Evolutionary conservation across 176 grass and related monocot genomes (phyloP).

Genomic region (Cocos nucifera): DNA sequence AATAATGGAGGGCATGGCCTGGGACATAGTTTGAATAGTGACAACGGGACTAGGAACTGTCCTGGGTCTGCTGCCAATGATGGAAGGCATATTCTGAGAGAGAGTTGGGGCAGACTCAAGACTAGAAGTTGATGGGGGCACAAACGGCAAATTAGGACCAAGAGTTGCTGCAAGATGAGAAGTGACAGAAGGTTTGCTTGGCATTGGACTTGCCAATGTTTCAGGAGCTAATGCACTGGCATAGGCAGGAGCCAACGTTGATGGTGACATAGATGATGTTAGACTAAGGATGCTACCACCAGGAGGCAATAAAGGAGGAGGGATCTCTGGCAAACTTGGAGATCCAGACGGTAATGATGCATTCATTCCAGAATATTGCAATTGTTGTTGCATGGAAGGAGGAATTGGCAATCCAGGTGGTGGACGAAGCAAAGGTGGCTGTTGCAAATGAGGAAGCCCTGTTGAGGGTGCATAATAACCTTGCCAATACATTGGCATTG

Average conservation of each 20-base stretch:
- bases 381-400: constrained; percentile 32
- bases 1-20: constrained; percentile 25
- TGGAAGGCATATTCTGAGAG: constrained; percentile 21
- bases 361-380: constrained; percentile 52
- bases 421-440: constrained; percentile 42
- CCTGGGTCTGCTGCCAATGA: constrained; percentile 31
- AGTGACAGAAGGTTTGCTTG: constrained; percentile 26
- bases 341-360: constrained; percentile 45
- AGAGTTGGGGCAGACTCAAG: constrained; percentile 20
- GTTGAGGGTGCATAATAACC: constrained; percentile 49
- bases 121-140: constrained; percentile 30
- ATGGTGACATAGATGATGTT: constrained; percentile 26
- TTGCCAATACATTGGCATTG: constrained; percentile 69
- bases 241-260: constrained; percentile 31
- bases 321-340: constrained; percentile 62
- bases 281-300: constrained; percentile 31
- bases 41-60: constrained; percentile 27
- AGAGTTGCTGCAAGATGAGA: constrained; percentile 31
- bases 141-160: constrained; percentile 33
- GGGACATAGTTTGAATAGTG: constrained; percentile 37
- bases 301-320: constrained; percentile 52
- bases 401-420: constrained; percentile 46
- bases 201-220: constrained; percentile 38
- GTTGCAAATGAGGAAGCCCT: constrained; percentile 64
- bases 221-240: constrained; percentile 37